These are phyloP conservation scores for Cytospora mali DNA, from an alignment of 2,329 filamentous ascomycete species.

Conservation along the genomic window DNA sequence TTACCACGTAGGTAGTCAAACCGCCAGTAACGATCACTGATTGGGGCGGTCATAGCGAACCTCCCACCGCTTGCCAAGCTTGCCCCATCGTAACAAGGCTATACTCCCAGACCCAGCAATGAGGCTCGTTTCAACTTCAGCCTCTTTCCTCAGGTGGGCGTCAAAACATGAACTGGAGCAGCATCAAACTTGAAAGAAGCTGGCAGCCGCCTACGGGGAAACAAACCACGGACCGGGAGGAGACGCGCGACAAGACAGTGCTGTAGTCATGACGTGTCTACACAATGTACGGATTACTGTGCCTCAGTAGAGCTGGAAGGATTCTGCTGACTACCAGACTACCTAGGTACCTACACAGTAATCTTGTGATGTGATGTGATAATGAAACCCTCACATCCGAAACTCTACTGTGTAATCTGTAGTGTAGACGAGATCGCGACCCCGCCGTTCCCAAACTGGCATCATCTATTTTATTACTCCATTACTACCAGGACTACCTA, in stretches of 20 bases:
- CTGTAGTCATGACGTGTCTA: slow-evolving; percentile 17
- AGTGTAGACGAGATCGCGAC: not conserved
- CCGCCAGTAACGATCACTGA: not conserved
- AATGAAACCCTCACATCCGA: not conserved
- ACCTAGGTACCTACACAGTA: no score
- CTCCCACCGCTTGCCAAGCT: not conserved
- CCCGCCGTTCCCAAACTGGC: not conserved
- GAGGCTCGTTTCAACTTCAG: slow-evolving; percentile 21
- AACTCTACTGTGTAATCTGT: no score
- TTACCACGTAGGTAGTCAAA: not conserved
- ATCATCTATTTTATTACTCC: not conserved
- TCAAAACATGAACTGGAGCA: slow-evolving; percentile 5
- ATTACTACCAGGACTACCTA: no score
- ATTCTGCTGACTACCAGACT: no score
- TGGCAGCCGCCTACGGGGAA: slow-evolving; percentile 9
- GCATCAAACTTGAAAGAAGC: not conserved
- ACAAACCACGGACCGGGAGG: slow-evolving; percentile 23
- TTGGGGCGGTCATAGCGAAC: not conserved
- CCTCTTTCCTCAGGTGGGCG: slow-evolving; percentile 16
- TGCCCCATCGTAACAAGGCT: slow-evolving; percentile 20
- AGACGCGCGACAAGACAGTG: slow-evolving; percentile 1
- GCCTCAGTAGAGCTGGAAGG: not conserved
- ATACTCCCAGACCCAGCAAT: slow-evolving; percentile 10
- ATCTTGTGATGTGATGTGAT: slow-evolving; percentile 3
- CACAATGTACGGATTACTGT: slow-evolving; percentile 11